Base-by-base conservation (phyloP, 176 grass and related monocot genomes). In the Oryza meridionalis region DNA sequence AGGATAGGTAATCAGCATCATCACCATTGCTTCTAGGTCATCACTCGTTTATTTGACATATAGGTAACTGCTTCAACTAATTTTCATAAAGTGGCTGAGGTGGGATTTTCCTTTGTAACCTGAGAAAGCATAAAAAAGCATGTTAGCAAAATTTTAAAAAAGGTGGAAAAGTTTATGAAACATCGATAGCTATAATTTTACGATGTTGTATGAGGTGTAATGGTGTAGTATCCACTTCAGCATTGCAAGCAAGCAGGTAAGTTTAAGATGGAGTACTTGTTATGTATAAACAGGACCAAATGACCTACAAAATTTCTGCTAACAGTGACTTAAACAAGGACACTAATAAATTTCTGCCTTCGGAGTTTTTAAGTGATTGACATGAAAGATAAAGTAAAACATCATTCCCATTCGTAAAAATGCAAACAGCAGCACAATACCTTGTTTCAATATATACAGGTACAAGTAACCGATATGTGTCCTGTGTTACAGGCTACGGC, bases 81-180 rank as follows among this genome's bases (percentile, higher is more conserved):
- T 84, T 82, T 27, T 25, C 77, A 73, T 94, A 97, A 24, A 97
- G 86, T 0, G 90, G 95, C 45, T 94, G 86, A 25, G 90, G 88
- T 26, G 77, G 70, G 21, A 22, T 86, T 75, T 75, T 91, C 82
- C 92, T 97, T 32, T 89, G 86, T 79, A 97, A 80, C 95, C 95
- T 97, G 88, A 85, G 4, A 77, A 69, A 77, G 42, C 62, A 77
- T 11, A 75, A 65, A 11, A 66, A 7, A 81, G 13, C 50, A n/a
- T 64, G 33, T 74, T 13, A 78, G 33, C 21, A 70, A 19, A 25
- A 33, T 21, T 37, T 37, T 7, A 37, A 15, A 47, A 67, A 27
- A 77, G 73, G 21, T 33, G 19, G 42, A 25, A 42, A 77, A 55
- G 35, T 15, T 33, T 17, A 19, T 25, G 33, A 17, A 33, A 22